Percentiles rank a stretch among this genome's conserved stretches.
Evolutionary conservation across 1,284 basidiomycete genomes (phyloP).

Genomic region (Irpex sp.): DNA sequence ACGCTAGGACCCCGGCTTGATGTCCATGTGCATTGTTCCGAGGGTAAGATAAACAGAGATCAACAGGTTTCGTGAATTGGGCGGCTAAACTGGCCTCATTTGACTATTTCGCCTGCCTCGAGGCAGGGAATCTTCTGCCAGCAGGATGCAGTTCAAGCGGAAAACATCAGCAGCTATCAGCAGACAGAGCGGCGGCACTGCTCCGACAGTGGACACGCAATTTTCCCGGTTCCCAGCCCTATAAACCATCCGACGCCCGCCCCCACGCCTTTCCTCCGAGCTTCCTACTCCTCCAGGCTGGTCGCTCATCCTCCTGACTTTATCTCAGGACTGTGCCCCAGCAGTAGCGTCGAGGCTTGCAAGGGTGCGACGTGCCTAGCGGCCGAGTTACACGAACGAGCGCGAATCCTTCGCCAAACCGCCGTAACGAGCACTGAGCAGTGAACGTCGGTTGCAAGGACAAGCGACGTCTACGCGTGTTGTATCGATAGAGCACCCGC

Average conservation of each 20-base stretch:
- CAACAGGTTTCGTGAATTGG: conserved; percentile 12
- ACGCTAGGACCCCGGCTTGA: too few species aligned
- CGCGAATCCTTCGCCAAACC: neutral
- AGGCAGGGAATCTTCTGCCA: neutral
- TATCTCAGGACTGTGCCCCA: neutral
- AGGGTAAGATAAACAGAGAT: neutral
- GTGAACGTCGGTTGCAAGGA: neutral
- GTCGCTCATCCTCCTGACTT: neutral
- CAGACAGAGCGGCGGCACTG: neutral
- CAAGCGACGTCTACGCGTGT: neutral
- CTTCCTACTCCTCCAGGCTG: neutral
- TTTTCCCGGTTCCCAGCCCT: neutral
- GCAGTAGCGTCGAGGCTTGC: neutral
- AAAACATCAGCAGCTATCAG: neutral
- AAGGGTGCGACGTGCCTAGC: neutral
- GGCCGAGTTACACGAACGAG: neutral
- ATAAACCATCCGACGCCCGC: neutral
- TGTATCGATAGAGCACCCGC: neutral
- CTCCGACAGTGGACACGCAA: neutral
- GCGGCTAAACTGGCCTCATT: conserved; percentile 5
- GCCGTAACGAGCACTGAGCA: neutral
- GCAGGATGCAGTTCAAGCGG: neutral
- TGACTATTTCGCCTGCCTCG: neutral
- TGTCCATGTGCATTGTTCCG: neutral
- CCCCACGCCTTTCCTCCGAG: neutral